Evolutionary conservation across 129 eudicot genomes (phyloP), one percentile per base, ranked within the genome.

Genomic region (Flaveria sonorensis): DNA sequence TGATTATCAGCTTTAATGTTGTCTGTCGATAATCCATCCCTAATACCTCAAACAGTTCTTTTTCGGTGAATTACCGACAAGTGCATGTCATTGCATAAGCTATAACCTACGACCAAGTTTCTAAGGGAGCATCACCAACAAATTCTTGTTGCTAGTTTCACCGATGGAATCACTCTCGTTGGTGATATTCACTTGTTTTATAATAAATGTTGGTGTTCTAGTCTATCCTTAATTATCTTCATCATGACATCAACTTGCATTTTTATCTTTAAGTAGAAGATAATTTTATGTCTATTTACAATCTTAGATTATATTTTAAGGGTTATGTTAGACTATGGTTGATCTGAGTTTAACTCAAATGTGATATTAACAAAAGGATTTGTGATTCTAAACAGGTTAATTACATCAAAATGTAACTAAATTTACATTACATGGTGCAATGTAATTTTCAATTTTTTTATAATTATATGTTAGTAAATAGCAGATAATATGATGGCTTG

Each of bases 1-100:
- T 70, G 76, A 21, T 23, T 36, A 39, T 45, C 60, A 78, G 51
- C 60, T 68, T 70, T 78, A 36, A 36, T 36, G 40, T 36, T 36
- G 40, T 36, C 40, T 36, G 40, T 36, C 7, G 40, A 0, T 4
- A 36, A 36, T 36, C 40, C 40, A 36, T 36, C 40, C 1, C 40
- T 36, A 36, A 36, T 36, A 6, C 39, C 7, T 32, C 39, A 32
- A 32, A 4, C 39, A 32, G 7, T 32, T 32, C 39, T 32, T 32
- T 3, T 32, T 32, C 6, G 39, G 7, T 32, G 39, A 32, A 32
- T 32, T 32, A 32, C 39, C 39, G 39, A 32, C 39, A 30, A 32
- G 7, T 4, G 39, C 4, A 32, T 4, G 6, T 32, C 39, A 32
- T 32, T 32, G 39, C 0, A 32, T 32, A 32, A 32, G 39, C 39